Conservation (phyloP, 257 asterid species). For the Rhazya stricta region DNA sequence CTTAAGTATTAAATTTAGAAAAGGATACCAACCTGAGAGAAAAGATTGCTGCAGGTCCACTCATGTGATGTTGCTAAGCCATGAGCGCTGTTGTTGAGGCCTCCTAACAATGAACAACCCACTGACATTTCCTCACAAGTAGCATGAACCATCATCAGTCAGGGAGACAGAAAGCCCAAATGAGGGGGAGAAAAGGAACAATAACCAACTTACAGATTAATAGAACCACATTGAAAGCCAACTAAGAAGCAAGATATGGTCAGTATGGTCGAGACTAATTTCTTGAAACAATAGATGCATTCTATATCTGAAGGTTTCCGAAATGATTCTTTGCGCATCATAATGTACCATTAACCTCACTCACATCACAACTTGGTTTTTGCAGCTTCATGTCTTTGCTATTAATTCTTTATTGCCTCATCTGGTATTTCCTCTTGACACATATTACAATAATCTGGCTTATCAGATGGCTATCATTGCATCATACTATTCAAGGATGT, state of each 20-base stretch:
- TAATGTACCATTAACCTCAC: not conserved
- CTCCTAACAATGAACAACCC: conserved; percentile 61
- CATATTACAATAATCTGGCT: not conserved
- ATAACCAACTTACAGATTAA: not conserved
- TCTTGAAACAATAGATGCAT: not conserved
- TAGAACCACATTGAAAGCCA: not conserved
- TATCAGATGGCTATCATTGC: not conserved
- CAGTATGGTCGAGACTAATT: not conserved
- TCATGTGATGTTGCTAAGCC: conserved; percentile 39
- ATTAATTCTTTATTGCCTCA: not conserved
- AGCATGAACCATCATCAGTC: not conserved
- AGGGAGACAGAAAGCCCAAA: not conserved
- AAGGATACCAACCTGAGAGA: conserved; percentile 50
- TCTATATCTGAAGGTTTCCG: not conserved
- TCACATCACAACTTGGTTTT: not conserved
- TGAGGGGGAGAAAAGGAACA: not conserved
- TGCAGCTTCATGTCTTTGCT: not conserved
- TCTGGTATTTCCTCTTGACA: not conserved
- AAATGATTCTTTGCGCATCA: not conserved
- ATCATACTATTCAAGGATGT: conserved; percentile 22
- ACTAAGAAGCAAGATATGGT: not conserved
- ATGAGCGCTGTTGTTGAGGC: conserved; percentile 39
- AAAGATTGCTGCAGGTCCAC: conserved; percentile 28
- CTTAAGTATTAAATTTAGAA: not conserved
- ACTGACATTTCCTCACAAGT: conserved; percentile 27